phyloP scores from a whole-genome alignment of 805 yeast genomes.

The Phaffomyces opuntiae region DNA sequence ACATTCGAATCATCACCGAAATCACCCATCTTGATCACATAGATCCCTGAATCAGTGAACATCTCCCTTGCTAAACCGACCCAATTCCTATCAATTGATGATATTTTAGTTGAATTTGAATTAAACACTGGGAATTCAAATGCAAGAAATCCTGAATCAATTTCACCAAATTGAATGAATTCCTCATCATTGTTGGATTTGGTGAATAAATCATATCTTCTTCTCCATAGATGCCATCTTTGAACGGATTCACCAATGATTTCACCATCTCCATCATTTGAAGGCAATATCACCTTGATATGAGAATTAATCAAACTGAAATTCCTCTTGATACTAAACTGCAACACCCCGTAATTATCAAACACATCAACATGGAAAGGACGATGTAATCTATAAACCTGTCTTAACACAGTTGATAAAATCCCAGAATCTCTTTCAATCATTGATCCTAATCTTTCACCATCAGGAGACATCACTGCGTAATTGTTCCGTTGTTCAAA shows the following conservation, averaged over 20 bases:
- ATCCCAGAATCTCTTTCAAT: conserved; percentile 61
- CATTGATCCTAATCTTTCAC: conserved; percentile 73
- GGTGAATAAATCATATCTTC: conserved; percentile 72
- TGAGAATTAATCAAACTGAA: conserved; percentile 87
- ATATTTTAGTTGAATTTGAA: conserved; percentile 51
- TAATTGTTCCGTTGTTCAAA: conserved; percentile 89
- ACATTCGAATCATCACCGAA: conserved; percentile 36
- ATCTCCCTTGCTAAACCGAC: conserved; percentile 90
- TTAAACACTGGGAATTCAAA: conserved; percentile 78
- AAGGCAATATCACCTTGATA: conserved; percentile 47
- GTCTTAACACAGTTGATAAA: conserved; percentile 67
- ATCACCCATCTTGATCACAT: conserved; percentile 69
- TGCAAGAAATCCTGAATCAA: conserved; percentile 81
- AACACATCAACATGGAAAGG: conserved; percentile 74
- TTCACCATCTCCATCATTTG: not conserved
- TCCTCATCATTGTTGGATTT: conserved; percentile 12
- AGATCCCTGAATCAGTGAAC: conserved; percentile 92
- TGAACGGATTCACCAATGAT: conserved; percentile 83
- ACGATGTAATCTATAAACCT: conserved; percentile 76
- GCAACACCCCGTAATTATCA: conserved; percentile 52
- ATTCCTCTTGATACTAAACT: conserved; percentile 69
- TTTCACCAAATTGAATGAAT: conserved; percentile 74
- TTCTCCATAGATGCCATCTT: conserved; percentile 92
- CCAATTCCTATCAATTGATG: conserved; percentile 87
- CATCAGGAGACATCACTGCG: conserved; percentile 62